phyloP scores from a whole-genome alignment of 176 grass and related monocot genomes.

The Cenchrus fungigraminus region DNA sequence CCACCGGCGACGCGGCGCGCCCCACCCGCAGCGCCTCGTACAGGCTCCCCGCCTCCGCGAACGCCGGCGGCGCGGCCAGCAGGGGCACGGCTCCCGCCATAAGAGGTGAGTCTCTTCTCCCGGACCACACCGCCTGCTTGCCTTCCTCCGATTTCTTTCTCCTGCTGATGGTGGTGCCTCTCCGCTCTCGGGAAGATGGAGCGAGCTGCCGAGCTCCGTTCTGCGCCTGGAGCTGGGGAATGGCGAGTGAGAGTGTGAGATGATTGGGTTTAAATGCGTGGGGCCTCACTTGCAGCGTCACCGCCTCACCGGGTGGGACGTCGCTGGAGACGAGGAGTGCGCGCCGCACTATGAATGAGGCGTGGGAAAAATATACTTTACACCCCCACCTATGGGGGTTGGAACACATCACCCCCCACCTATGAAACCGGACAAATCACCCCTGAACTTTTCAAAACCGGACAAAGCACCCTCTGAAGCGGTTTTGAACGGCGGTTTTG shows the following conservation, averaged over 20 bases:
- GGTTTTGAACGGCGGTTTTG: no score
- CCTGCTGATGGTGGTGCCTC: no score
- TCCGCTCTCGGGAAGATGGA: no score
- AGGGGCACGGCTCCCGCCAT: slow-evolving; percentile 34
- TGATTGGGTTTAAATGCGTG: not conserved
- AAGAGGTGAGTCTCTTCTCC: no score
- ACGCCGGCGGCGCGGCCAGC: not conserved
- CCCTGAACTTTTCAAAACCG: no score
- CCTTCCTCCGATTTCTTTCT: no score
- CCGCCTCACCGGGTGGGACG: not conserved
- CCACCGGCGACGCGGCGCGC: slow-evolving; percentile 52
- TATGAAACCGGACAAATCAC: no score
- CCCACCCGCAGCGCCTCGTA: slow-evolving; percentile 66
- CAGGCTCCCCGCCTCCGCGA: slow-evolving; percentile 30
- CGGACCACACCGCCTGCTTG: not conserved
- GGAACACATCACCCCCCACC: no score
- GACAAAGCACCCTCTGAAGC: no score
- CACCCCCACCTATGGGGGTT: no score
- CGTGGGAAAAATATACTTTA: no score
- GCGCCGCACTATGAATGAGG: not conserved
- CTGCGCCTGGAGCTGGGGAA: not conserved
- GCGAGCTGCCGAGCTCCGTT: no score
- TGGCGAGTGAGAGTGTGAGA: not conserved
- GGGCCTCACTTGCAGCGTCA: not conserved
- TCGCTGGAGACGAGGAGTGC: not conserved